phyloP scores from a whole-genome alignment of 1,139 yeast species.

The Suhomyces wounanorum region DNA sequence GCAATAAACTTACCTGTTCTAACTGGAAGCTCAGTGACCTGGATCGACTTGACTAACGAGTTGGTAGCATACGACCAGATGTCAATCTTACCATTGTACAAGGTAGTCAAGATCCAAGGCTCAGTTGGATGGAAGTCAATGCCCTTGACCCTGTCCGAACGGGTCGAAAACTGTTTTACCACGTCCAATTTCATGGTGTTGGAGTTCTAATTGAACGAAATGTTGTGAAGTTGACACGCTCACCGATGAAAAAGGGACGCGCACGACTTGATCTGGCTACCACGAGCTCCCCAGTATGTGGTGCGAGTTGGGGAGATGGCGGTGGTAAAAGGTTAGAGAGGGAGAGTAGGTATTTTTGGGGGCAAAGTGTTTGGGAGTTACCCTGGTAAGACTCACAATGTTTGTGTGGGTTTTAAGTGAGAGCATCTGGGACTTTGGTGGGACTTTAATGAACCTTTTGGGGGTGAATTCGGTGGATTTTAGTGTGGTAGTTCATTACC shows the following conservation, averaged over 20 bases:
- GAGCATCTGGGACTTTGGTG: too few relatives aligned
- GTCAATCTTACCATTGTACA: slow-evolving; percentile 84
- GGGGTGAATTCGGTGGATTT: too few relatives aligned
- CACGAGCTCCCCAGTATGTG: not conserved
- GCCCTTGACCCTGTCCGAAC: slow-evolving; percentile 96
- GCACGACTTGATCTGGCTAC: not conserved
- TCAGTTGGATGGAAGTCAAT: slow-evolving; percentile 97
- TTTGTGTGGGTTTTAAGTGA: too few relatives aligned
- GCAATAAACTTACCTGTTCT: slow-evolving; percentile 95
- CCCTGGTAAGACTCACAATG: too few relatives aligned
- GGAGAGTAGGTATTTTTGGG: not conserved
- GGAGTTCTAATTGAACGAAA: slow-evolving; percentile 3
- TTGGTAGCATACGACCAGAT: slow-evolving; percentile 92
- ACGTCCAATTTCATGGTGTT: slow-evolving; percentile 48
- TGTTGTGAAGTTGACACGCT: slow-evolving; percentile 13
- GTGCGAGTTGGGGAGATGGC: not conserved
- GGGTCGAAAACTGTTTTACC: slow-evolving; percentile 75
- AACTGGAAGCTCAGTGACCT: slow-evolving; percentile 92
- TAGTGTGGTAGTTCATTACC: too few relatives aligned
- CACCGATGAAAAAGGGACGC: slow-evolving; percentile 5
- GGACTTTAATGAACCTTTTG: too few relatives aligned
- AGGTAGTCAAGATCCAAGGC: slow-evolving; percentile 91
- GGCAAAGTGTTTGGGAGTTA: too few relatives aligned
- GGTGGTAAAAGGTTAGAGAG: not conserved
- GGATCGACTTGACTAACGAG: slow-evolving; percentile 52